Evolutionary conservation across 208 protist species (phyloP), one percentile per base, ranked within the genome.

Genomic region (Trypanosomatidae sp.): DNA sequence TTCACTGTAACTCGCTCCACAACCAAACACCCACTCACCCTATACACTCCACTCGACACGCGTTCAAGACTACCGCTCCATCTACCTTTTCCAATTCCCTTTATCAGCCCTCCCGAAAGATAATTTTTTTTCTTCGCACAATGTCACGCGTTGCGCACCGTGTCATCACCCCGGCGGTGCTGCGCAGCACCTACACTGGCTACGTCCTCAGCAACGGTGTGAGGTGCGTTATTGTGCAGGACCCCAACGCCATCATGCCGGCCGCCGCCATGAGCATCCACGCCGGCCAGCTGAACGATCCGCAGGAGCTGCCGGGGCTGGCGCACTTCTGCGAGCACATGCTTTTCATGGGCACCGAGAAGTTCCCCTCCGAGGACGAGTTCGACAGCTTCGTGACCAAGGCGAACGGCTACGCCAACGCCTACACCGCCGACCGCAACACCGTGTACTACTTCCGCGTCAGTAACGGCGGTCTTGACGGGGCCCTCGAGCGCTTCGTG

Each of bases 261-360:
- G 79, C 86, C 3, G 92, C 90, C 3, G 88, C 88, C n/a, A 93
- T 97, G 90, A 85, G 78, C 71, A 88, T 95, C 47, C 81, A 75
- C 47, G 86, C 88, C 1, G 92, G 92, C 17, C 73, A 83, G 59
- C 79, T 92, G 8, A 87, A 92, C 52, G 92, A 97, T 66, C 87
- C 3, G 74, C 64, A n/a, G 25, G 68, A 71, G 52, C 59, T 97
- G 25, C 83, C 85, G 3, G 92, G 92, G n/a, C 82, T 98, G 44
- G 94, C 93, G 1, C 95, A 98, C 82, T 95, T 98, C 71, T 95
- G 86, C 64, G 95, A 98, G 81, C 95, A 98, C 78, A 98, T 98
- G 95, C 85, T 98, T 7, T 99, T 99, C 74, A 93, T 98, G 81
- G 96, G 96, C 7, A 98, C 93, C 4, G 86, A 84, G 62, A 97